Conservation (phyloP, 257 asterid genomes). For the Solanum lycopersicoides region DNA sequence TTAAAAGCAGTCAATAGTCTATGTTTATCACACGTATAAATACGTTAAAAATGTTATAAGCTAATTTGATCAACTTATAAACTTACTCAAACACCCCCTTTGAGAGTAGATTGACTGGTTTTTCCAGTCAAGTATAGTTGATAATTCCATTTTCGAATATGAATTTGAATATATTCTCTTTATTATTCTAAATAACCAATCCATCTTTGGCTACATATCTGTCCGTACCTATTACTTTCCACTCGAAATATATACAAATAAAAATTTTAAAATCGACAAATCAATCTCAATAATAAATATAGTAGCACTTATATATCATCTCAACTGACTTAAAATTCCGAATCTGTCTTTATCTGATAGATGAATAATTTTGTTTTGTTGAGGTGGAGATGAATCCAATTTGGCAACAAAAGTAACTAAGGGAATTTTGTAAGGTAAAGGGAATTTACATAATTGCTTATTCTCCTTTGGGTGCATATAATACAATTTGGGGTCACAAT, state of each 20-base stretch:
- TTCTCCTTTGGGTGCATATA: constrained; percentile 56
- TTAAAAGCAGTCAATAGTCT: neutral
- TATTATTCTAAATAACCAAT: too few relatives aligned
- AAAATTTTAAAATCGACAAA: neutral
- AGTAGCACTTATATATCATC: neutral
- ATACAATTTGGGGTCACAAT: constrained; percentile 51
- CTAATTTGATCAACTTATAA: neutral
- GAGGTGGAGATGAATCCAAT: constrained; percentile 49
- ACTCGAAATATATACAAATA: neutral
- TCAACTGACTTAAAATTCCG: neutral
- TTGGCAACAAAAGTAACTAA: constrained; percentile 47
- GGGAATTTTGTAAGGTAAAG: constrained; percentile 35
- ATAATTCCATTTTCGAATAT: too few relatives aligned
- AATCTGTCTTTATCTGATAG: neutral
- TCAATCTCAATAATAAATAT: neutral
- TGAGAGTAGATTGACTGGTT: too few relatives aligned
- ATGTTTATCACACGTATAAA: neutral
- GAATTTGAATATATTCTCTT: too few relatives aligned
- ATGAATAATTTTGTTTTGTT: neutral
- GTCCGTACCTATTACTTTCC: neutral
- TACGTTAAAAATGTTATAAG: neutral
- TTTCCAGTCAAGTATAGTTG: too few relatives aligned
- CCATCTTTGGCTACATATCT: neutral
- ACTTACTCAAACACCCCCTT: neutral
- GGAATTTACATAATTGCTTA: constrained; percentile 43